phyloP scores from a whole-genome alignment of 495 filamentous ascomycete species.

The Schizothecium vesticola region DNA sequence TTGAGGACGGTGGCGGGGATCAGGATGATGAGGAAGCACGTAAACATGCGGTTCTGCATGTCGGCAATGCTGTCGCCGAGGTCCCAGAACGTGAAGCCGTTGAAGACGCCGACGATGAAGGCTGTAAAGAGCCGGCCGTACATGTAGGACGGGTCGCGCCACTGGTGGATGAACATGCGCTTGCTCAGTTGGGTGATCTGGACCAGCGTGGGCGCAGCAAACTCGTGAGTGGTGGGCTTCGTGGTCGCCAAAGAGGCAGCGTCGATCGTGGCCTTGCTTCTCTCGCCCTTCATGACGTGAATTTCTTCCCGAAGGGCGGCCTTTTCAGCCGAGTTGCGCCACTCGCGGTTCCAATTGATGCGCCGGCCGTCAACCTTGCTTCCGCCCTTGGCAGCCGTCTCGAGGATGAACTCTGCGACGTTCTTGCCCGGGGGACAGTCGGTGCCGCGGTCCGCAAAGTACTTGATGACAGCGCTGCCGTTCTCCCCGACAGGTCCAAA shows the following conservation, averaged over 20 bases:
- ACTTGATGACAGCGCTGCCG: constrained; percentile 40
- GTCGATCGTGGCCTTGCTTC: constrained; percentile 28
- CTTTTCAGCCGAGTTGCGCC: constrained; percentile 68
- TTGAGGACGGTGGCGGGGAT: constrained; percentile 68
- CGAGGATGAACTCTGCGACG: constrained; percentile 80
- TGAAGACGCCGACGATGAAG: constrained; percentile 57
- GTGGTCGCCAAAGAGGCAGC: background rate
- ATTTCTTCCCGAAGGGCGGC: constrained; percentile 62
- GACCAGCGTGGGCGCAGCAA: constrained; percentile 29
- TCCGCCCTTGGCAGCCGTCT: constrained; percentile 69
- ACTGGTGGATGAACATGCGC: constrained; percentile 73
- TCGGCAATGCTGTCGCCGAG: constrained; percentile 61
- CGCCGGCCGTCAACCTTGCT: constrained; percentile 61
- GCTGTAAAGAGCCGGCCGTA: constrained; percentile 58
- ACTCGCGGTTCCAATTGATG: constrained; percentile 75
- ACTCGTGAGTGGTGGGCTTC: constrained; percentile 22
- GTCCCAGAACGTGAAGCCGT: constrained; percentile 83
- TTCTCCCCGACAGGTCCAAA: constrained; percentile 55
- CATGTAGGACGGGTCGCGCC: constrained; percentile 71
- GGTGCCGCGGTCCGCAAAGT: constrained; percentile 60
- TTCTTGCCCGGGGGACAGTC: constrained; percentile 62
- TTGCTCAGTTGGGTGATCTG: constrained; percentile 47
- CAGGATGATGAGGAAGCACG: constrained; percentile 65
- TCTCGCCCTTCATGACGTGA: constrained; percentile 50
- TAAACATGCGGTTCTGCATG: constrained; percentile 80